Evolutionary conservation across 1,284 basidiomycete genomes (phyloP), one percentile per base, ranked within the genome.

Genomic region (Cutaneotrichosporon sp.): DNA sequence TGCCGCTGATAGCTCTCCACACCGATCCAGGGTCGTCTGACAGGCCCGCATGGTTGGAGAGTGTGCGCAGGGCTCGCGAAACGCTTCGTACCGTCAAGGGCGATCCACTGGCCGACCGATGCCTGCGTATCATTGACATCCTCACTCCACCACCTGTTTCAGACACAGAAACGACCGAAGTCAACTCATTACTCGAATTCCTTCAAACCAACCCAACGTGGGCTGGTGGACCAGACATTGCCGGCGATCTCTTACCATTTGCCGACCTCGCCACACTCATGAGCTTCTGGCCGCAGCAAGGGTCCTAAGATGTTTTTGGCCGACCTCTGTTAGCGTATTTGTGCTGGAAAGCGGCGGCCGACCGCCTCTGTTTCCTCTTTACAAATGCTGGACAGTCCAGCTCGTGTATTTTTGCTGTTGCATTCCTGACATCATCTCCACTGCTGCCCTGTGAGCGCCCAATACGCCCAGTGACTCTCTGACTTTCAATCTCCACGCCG

Each of bases 1-100:
- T 64, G 8, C 60, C 60, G 1, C 56, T 64, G 22, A 59, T 64
- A 44, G 60, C 62, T 1, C 51, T 64, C 37, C 54, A 54, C 46
- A 58, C 62, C 4, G 60, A 64, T 34, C 48, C 38, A 1, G 33
- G 14, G 2, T 61, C 60, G 14, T 41, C 49, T 0, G 48, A 46
- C 17, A 34, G 42, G 8, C 14, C 35, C 14, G 8, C 26, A 2
- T 64, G 62, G 62, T 18, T 21, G 4, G 52, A 57, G 13, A 49
- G 53, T 13, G 50, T 64, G 26, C 39, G 40, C 12, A n/a, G 50
- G 12, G 56, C 62, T 13, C 46, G 51, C 42, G 54, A 55, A 9
- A 56, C 57, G 8, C 44, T 62, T 21, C 50, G 30, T 21, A 21
- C 20, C 4, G 38, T 52, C 8, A 38, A 51, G 21, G 51, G 46